Conservation (phyloP, 139 green algal species). For the Closterium sp. region DNA sequence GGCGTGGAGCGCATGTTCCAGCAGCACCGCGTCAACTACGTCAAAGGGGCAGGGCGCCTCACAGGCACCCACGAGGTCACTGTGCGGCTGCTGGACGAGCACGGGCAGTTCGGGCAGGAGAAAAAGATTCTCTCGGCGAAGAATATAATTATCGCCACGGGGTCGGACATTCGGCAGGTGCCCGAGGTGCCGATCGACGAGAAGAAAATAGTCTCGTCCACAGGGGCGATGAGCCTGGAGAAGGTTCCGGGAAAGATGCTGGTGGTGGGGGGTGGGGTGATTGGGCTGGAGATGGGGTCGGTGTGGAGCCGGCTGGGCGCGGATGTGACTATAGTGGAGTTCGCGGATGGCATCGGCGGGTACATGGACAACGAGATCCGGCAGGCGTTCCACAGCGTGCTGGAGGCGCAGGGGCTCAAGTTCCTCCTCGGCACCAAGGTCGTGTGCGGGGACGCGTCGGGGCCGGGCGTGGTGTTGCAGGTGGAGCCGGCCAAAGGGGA, state of each 20-base stretch:
- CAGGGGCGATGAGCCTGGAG: constrained; percentile 84
- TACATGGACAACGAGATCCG: constrained; percentile 85
- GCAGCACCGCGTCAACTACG: constrained; percentile 97
- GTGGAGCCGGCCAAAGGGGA: constrained; percentile 42
- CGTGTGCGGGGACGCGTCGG: constrained; percentile 60
- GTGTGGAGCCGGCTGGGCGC: constrained; percentile 89
- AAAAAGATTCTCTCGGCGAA: constrained; percentile 68
- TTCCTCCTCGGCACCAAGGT: constrained; percentile 84
- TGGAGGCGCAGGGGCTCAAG: constrained; percentile 95
- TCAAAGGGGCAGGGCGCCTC: constrained; percentile 89
- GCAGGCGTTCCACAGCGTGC: constrained; percentile 77
- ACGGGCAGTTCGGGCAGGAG: constrained; percentile 6
- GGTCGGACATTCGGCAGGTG: constrained; percentile 76
- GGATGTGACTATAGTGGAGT: constrained; percentile 95
- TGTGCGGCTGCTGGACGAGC: constrained; percentile 72
- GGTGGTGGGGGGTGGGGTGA: constrained; percentile 92
- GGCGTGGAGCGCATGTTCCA: constrained; percentile 98
- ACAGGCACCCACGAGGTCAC: constrained; percentile 73
- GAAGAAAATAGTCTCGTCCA: constrained; percentile 91
- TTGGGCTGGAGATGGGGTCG: constrained; percentile 95
- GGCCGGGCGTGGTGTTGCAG: constrained; percentile 64
- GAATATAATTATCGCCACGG: constrained; percentile 94
- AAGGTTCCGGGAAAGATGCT: constrained; percentile 85
- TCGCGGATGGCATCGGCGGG: constrained; percentile 81
- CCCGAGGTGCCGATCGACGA: constrained; percentile 89